Evolutionary conservation across 2,329 filamentous ascomycete species (phyloP), one percentile per base, ranked within the genome.

Genomic region (Pseudodiploospora longispora): DNA sequence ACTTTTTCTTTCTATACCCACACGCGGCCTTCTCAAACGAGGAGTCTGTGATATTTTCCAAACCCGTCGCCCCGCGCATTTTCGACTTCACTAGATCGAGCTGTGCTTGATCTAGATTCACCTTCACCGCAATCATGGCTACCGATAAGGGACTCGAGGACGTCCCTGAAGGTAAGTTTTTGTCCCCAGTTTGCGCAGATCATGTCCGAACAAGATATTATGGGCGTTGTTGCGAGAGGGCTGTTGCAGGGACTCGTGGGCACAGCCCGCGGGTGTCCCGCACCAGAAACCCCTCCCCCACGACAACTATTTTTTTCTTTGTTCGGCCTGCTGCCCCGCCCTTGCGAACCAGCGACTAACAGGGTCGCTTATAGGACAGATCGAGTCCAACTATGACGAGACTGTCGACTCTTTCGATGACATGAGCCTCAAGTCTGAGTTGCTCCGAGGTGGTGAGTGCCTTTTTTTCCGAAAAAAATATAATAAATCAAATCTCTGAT

Each of bases 311-410:
- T 10, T 10, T 28, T 40, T 34, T 38, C 46, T 27, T 34, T 36
- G 19, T 4, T 29, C 33, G 19, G 36, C 33, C 34, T 27, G 29
- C 38, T 27, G 12, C 39, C n/a, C 42, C 12, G 6, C 38, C 30
- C 36, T 27, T 27, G 10, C 47, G 41, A 41, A 33, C 33, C 39
- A 43, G 35, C 52, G 44, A 52, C 59, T 58, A 36, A 59, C 45
- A 36, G 43, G 38, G 2, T 42, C 43, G 49, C 38, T 47, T 67
- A 62, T 69, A 95, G 91, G 85, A 74, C 89, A 95, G 78, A 98
- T 98, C 80, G 94, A 98, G 82, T 95, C 90, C 68, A 98, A 98
- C 87, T 98, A 97, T 78, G 93, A 98, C 81, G 90, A 97, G 82
- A 90, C 91, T 64, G 91, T 93, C 72, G 94, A 98, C 75, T 95